These are phyloP conservation scores for Geranium brycei DNA, from an alignment of 345 rosid genomes.

Conservation along the genomic window DNA sequence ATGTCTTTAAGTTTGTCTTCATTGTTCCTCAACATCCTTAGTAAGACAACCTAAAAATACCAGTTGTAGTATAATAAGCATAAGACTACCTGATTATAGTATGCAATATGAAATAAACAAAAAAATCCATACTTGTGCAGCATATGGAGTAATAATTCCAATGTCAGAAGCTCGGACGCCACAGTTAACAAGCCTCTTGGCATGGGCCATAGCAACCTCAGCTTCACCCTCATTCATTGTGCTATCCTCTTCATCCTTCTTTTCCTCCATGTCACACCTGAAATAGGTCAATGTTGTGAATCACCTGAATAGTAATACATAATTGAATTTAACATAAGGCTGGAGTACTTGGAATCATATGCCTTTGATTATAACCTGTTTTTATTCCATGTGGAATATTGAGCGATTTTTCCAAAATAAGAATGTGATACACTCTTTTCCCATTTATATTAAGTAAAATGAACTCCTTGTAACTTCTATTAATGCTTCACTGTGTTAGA, in stretches of 20 bases:
- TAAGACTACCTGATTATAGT: neutral
- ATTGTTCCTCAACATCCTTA: slow-evolving; percentile 55
- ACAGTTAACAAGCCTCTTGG: slow-evolving; percentile 54
- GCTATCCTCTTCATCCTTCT: slow-evolving; percentile 98
- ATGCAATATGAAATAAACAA: slow-evolving; percentile 2
- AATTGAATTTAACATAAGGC: neutral
- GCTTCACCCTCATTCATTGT: slow-evolving; percentile 93
- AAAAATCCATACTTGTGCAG: slow-evolving; percentile 57
- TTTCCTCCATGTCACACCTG: slow-evolving; percentile 96
- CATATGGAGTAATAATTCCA: slow-evolving; percentile 89
- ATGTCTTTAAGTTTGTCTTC: slow-evolving; percentile 63
- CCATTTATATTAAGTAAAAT: no score
- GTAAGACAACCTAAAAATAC: slow-evolving; percentile 46
- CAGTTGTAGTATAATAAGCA: slow-evolving; percentile 8
- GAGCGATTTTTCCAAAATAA: neutral
- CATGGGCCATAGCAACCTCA: slow-evolving; percentile 80
- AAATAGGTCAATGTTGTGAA: slow-evolving; percentile 12
- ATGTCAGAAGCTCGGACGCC: slow-evolving; percentile 78
- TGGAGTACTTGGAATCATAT: neutral
- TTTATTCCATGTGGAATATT: neutral
- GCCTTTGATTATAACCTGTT: neutral
- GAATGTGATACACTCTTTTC: neutral
- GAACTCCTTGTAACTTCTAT: no score
- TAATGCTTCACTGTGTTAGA: neutral
- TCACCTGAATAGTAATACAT: neutral